A percentile compares a stretch with the other conserved stretches of the same genome.
Conservation (phyloP, 225 moss, liverwort and hornwort species). For the Neckera pumila region DNA sequence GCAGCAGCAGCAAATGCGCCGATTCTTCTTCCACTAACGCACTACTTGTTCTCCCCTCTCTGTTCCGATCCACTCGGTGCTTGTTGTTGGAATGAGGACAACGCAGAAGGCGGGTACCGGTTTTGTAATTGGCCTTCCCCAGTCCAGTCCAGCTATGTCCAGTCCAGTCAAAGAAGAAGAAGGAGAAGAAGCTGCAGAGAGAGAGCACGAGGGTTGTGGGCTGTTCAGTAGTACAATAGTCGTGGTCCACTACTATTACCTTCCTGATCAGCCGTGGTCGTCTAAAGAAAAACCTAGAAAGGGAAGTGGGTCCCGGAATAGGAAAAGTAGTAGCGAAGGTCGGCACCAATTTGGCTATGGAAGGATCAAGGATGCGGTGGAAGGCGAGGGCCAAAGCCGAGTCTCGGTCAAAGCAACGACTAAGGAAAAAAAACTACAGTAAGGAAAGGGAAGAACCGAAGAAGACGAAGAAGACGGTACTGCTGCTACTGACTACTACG, state of each 20-base stretch:
- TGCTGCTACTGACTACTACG: not conserved
- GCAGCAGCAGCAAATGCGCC: not conserved
- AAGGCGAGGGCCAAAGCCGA: not conserved
- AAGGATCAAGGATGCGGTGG: not conserved
- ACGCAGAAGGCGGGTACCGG: not conserved
- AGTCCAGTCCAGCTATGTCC: not conserved
- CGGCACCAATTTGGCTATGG: not conserved
- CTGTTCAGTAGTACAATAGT: not conserved
- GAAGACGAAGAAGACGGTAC: not conserved
- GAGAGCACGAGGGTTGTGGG: slow-evolving; percentile 11
- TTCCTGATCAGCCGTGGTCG: not conserved
- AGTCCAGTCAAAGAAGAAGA: slow-evolving; percentile 1
- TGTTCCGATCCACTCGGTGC: not conserved
- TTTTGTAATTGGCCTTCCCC: not conserved
- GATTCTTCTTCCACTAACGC: not conserved
- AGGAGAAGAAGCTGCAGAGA: not conserved
- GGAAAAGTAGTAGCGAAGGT: not conserved
- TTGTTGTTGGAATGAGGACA: not conserved
- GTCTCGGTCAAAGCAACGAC: slow-evolving; percentile 29
- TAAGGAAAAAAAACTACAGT: not conserved
- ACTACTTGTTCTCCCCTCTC: not conserved
- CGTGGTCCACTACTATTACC: not conserved
- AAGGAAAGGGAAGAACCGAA: too few relatives aligned
- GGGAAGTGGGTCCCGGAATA: not conserved
- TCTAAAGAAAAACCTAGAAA: not conserved